Percentiles rank a stretch among this genome's conserved stretches.
Conservation (phyloP, 2,329 filamentous ascomycete genomes). For the Furcasterigmium furcatum region DNA sequence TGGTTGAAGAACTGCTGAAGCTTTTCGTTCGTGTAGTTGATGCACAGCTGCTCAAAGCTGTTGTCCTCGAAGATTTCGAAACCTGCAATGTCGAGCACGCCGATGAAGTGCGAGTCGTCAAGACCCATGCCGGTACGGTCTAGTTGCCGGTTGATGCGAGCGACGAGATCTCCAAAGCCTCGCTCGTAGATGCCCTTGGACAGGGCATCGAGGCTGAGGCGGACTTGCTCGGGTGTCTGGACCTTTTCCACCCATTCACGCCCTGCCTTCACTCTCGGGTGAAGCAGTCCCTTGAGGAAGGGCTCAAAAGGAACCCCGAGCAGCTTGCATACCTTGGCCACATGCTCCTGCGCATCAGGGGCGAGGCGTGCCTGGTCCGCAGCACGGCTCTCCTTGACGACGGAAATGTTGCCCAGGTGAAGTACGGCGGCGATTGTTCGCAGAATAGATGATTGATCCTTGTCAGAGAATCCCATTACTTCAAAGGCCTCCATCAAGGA, state of each 20-base stretch:
- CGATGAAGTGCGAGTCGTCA: slow-evolving; percentile 94
- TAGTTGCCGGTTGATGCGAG: slow-evolving; percentile 85
- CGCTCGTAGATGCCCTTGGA: slow-evolving; percentile 98
- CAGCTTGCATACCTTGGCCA: slow-evolving; percentile 76
- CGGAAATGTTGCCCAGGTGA: slow-evolving; percentile 87
- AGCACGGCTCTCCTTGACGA: slow-evolving; percentile 85
- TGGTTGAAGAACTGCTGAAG: slow-evolving; percentile 99
- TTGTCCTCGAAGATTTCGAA: slow-evolving; percentile 99
- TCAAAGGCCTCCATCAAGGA: slow-evolving; percentile 86
- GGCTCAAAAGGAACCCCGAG: slow-evolving; percentile 81
- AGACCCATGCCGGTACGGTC: slow-evolving; percentile 76
- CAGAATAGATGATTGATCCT: slow-evolving; percentile 80
- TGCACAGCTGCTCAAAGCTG: slow-evolving; percentile 98
- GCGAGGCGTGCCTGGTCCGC: slow-evolving; percentile 86
- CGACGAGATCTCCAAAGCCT: slow-evolving; percentile 88
- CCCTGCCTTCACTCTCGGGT: slow-evolving; percentile 92
- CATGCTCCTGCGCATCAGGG: slow-evolving; percentile 70
- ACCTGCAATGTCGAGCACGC: slow-evolving; percentile 96
- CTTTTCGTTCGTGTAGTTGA: slow-evolving; percentile 99
- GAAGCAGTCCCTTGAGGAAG: slow-evolving; percentile 84
- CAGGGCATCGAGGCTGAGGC: slow-evolving; percentile 82
- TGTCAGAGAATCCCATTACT: slow-evolving; percentile 87
- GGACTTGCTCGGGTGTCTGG: slow-evolving; percentile 94
- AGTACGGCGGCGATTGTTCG: slow-evolving; percentile 87
- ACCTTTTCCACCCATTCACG: slow-evolving; percentile 99